Base-by-base conservation (phyloP, 2,329 filamentous ascomycete genomes). In the Rugonectria rugulosa region DNA sequence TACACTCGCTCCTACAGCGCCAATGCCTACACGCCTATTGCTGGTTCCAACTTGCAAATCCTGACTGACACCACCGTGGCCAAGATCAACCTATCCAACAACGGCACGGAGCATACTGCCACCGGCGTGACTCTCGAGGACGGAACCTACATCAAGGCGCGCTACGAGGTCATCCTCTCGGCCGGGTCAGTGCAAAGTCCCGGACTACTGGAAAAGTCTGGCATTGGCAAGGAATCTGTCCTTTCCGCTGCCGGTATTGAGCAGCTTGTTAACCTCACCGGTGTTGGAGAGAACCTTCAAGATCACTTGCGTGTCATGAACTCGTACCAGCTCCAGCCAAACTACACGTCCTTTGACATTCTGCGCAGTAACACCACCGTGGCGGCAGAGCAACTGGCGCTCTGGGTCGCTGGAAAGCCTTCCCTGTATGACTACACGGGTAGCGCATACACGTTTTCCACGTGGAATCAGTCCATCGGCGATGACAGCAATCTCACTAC, bases 1-100 rank as follows among this genome's bases (percentile, higher is more conserved):
- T 82, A 79, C 59, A 78, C 72, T 34, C 72, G 81, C 26, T 81
- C 78, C 3, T 82, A 81, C 66, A 76, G 75, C 38, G 70, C 75
- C 46, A 77, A 75, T 37, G 73, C 73, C 11, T 83, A 82, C 54
- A 67, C 78, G 0, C 68, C 74, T 4, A 63, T 75, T n/a, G 72
- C 73, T 1, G 70, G 72, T 0, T 20, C 68, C 2, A 82, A 81
- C 43, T 68, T 82, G 2, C 47, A 63, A 34, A 56, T 68, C 17
- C 36, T 62, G 5, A 41, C 64, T 0, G 53, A 69, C 17, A 61
- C 64, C 2, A 56, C 41, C 3, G 63, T 70, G n/a, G 48, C 50
- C 12, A 68, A 3, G 55, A 43, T 65, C 47, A 63, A 49, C 24
- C 34, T 56, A 19, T 11, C 17, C n/a, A 47, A 43, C 1, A 51